Percentiles rank a stretch among this genome's conserved stretches.
Evolutionary conservation across 176 grass and related monocot genomes (phyloP).

Genomic region (Eremochloa ophiuroides): DNA sequence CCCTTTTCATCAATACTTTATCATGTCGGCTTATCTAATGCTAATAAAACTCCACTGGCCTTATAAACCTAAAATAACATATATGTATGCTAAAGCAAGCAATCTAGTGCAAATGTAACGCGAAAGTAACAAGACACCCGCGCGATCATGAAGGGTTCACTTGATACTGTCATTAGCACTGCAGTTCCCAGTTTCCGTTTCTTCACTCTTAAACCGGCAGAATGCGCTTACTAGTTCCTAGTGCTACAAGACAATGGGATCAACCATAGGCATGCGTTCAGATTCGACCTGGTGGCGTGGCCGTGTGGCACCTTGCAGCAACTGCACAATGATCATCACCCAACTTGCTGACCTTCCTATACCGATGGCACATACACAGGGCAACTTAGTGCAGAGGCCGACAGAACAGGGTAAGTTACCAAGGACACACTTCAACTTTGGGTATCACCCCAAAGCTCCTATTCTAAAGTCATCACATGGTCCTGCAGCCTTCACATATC

Average conservation of each 20-base stretch:
- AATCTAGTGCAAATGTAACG: not conserved
- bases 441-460: not conserved
- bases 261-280: not conserved
- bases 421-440: not conserved
- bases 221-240: not conserved
- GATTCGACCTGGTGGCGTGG: not conserved
- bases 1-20: no score
- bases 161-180: not conserved
- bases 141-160: not conserved
- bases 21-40: no score
- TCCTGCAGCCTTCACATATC: conserved; percentile 33
- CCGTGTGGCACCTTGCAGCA: not conserved
- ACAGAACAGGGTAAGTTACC: not conserved
- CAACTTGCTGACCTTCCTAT: not conserved
- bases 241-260: not conserved
- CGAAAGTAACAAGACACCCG: not conserved
- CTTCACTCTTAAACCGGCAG: not conserved
- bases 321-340: not conserved
- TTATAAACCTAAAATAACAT: not conserved
- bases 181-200: not conserved
- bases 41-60: no score
- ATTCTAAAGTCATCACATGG: not conserved
- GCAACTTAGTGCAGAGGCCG: not conserved
- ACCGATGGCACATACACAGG: not conserved
- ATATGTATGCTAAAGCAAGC: not conserved